A percentile compares a stretch with the other conserved stretches of the same genome.
These are phyloP conservation scores for Chlorella vulgaris DNA, from an alignment of 139 green algal species.

Conservation along the genomic window DNA sequence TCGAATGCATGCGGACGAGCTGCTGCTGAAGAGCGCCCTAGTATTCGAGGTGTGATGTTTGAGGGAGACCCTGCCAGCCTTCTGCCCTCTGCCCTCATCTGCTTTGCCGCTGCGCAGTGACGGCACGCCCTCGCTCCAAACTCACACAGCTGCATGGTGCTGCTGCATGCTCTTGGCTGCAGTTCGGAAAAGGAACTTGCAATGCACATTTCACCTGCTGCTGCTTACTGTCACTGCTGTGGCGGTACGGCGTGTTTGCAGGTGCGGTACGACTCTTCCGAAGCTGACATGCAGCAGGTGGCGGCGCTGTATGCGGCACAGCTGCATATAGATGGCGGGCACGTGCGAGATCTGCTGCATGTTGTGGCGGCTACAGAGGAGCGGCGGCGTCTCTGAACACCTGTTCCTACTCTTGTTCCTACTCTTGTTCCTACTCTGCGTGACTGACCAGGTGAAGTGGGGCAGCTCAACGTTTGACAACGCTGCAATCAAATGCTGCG, in stretches of 20 bases:
- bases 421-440: not conserved
- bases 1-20: conserved; percentile 32
- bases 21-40: conserved; percentile 21
- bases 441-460: not conserved
- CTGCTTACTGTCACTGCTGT: not conserved
- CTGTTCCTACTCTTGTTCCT: not conserved
- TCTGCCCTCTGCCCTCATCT: no score
- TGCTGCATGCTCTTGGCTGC: no score
- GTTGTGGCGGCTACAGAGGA: conserved; percentile 31
- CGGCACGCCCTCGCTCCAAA: no score
- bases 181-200: no score
- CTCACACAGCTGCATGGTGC: no score
- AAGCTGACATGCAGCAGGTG: conserved; percentile 31
- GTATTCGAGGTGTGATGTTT: no score
- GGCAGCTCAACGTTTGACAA: no score
- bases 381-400: not conserved
- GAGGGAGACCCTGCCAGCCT: no score
- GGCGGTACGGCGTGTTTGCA: not conserved
- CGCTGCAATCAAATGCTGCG: no score
- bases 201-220: not conserved
- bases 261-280: conserved; percentile 22
- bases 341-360: conserved; percentile 25
- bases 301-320: conserved; percentile 6
- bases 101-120: no score
- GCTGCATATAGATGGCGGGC: conserved; percentile 12